Evolutionary conservation across 2,329 filamentous ascomycete species (phyloP).

Genomic region (Akanthomyces lecanii): DNA sequence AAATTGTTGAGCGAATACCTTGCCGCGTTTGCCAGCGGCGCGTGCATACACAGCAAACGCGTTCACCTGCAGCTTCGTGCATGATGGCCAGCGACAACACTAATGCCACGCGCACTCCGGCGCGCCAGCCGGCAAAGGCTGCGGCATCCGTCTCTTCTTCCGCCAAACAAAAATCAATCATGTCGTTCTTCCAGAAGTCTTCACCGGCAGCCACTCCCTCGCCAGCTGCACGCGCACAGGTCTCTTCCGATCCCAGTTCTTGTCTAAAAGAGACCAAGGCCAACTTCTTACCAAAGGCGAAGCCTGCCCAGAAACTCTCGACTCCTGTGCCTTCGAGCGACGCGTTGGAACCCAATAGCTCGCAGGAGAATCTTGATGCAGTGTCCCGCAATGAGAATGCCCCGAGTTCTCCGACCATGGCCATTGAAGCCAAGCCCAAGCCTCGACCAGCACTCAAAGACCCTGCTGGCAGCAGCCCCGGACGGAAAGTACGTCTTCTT

Average conservation of each 20-base stretch:
- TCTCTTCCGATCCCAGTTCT: slow-evolving; percentile 31
- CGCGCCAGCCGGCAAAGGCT: slow-evolving; percentile 27
- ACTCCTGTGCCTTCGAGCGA: slow-evolving; percentile 83
- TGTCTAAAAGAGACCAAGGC: slow-evolving; percentile 40
- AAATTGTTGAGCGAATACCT: not conserved
- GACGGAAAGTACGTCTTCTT: slow-evolving; percentile 61
- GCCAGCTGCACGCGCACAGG: slow-evolving; percentile 30
- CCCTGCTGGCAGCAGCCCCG: slow-evolving; percentile 63
- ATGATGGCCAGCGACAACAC: slow-evolving; percentile 30
- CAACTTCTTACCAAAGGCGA: slow-evolving; percentile 35
- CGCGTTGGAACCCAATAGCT: slow-evolving; percentile 60
- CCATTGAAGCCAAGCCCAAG: slow-evolving; percentile 38
- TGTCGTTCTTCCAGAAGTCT: slow-evolving; percentile 43
- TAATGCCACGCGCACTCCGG: slow-evolving; percentile 31
- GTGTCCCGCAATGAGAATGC: slow-evolving; percentile 46
- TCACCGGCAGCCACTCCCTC: slow-evolving; percentile 32
- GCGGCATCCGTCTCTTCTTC: slow-evolving; percentile 28
- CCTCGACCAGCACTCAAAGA: slow-evolving; percentile 40
- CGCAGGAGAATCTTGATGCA: slow-evolving; percentile 58
- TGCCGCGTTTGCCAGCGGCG: not conserved
- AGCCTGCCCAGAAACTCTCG: slow-evolving; percentile 33
- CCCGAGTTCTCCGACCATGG: slow-evolving; percentile 37
- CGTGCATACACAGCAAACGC: not conserved
- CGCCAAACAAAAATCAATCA: slow-evolving; percentile 40
- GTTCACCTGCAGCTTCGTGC: slow-evolving; percentile 10